Conservation (phyloP, 495 filamentous ascomycete genomes). For the Trichoderma parareesei region DNA sequence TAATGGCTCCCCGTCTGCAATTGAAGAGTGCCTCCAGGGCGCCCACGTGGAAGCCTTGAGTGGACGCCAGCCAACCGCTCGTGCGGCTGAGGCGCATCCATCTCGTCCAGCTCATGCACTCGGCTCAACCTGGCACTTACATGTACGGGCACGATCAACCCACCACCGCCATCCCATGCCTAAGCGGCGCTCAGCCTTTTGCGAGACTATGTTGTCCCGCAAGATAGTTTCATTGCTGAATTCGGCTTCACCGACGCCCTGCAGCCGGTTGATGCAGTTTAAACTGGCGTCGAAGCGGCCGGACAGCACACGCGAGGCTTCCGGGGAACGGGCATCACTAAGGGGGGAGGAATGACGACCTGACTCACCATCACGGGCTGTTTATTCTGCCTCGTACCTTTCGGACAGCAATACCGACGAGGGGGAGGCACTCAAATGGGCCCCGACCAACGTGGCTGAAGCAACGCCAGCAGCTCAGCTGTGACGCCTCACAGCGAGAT, state of each 20-base stretch:
- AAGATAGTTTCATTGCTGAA: background rate
- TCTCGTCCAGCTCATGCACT: background rate
- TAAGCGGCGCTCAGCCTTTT: too few relatives aligned
- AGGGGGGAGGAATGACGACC: too few relatives aligned
- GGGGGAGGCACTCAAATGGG: background rate
- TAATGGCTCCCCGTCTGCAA: too few relatives aligned
- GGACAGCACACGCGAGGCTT: too few relatives aligned
- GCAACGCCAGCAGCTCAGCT: conserved; percentile 1
- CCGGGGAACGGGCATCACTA: too few relatives aligned
- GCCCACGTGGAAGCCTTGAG: conserved; percentile 3
- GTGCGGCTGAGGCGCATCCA: conserved; percentile 1
- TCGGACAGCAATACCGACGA: background rate
- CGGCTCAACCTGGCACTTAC: too few relatives aligned
- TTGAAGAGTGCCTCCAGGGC: background rate
- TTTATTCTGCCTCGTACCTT: background rate
- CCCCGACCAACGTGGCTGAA: background rate
- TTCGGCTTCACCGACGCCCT: background rate
- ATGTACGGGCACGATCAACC: too few relatives aligned
- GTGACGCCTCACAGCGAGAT: background rate
- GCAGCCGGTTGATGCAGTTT: too few relatives aligned
- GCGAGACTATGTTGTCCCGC: too few relatives aligned
- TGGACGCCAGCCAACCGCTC: conserved; percentile 2
- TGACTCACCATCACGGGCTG: too few relatives aligned
- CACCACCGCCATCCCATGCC: too few relatives aligned
- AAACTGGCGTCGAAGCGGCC: too few relatives aligned